These are phyloP conservation scores for Durusdinium trenchii DNA, from an alignment of 73 alveolate genomes.

Conservation along the genomic window DNA sequence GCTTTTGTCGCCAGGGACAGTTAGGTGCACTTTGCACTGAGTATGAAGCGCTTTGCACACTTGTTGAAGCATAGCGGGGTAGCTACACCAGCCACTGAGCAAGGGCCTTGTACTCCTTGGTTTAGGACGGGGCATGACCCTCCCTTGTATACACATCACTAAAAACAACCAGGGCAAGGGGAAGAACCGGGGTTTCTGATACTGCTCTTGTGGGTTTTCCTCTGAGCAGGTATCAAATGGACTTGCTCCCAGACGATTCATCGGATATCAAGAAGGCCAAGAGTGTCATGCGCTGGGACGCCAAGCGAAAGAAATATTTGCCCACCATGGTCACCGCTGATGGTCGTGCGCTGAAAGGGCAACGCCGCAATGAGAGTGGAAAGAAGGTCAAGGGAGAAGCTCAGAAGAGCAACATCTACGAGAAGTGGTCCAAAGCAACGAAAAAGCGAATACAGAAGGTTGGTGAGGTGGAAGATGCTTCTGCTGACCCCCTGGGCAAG, in stretches of 20 bases:
- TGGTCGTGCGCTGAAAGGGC: conserved; percentile 79
- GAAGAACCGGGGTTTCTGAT: too few species aligned
- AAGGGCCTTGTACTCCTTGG: too few species aligned
- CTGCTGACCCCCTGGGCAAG: conserved; percentile 33
- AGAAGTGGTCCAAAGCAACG: conserved; percentile 97
- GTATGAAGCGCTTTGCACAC: too few species aligned
- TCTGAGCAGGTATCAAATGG: conserved; percentile 80
- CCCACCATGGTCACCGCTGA: conserved; percentile 96
- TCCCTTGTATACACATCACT: too few species aligned
- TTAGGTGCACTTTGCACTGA: too few species aligned
- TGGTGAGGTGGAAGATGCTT: conserved; percentile 79
- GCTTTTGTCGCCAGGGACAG: too few species aligned
- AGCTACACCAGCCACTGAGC: too few species aligned
- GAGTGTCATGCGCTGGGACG: conserved; percentile 97
- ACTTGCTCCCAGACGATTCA: conserved; percentile 69
- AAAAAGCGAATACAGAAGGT: conserved; percentile 96
- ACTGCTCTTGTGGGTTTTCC: too few species aligned
- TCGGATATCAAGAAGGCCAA: conserved; percentile 91
- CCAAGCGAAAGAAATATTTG: conserved; percentile 96
- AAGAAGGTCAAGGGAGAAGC: conserved; percentile 96
- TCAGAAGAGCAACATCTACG: conserved; percentile 95
- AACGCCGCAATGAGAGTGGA: conserved; percentile 96
- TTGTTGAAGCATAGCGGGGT: too few species aligned
- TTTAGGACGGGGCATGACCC: too few species aligned
- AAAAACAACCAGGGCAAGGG: too few species aligned